phyloP scores from a whole-genome alignment of 257 asterid species.

The Marsdenia floribunda region DNA sequence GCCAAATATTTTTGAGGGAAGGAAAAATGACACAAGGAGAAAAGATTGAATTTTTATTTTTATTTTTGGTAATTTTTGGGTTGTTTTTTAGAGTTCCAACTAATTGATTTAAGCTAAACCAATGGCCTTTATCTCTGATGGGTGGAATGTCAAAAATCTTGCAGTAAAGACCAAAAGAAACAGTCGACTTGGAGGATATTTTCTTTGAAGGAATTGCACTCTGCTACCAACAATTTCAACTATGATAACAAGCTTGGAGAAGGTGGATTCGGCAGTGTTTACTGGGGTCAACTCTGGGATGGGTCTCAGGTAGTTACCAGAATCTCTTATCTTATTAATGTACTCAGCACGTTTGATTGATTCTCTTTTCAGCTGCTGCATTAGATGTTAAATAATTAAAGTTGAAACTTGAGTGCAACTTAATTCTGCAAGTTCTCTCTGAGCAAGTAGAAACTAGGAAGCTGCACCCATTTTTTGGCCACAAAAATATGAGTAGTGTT shows the following conservation, averaged over 20 bases:
- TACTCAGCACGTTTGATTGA: not conserved
- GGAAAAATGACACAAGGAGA: not conserved
- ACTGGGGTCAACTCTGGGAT: conserved; percentile 99
- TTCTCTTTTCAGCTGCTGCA: not conserved
- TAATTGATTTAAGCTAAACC: conserved; percentile 2
- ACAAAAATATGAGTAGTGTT: not conserved
- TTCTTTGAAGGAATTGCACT: conserved; percentile 86
- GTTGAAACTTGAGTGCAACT: not conserved
- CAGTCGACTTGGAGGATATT: conserved; percentile 77
- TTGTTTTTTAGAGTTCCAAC: not conserved
- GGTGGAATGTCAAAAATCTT: conserved; percentile 3
- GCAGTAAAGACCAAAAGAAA: conserved; percentile 29
- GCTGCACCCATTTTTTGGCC: not conserved
- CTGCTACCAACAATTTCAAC: conserved; percentile 92
- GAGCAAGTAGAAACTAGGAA: not conserved
- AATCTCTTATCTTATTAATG: conserved; percentile 8
- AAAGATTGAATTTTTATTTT: too few relatives aligned
- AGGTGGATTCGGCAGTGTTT: conserved; percentile 98
- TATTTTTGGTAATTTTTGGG: not conserved
- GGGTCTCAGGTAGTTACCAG: conserved; percentile 74
- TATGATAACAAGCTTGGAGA: conserved; percentile 99
- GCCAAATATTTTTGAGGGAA: not conserved
- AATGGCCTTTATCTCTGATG: conserved; percentile 2
- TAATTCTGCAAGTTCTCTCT: not conserved
- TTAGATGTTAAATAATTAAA: not conserved